Evolutionary conservation across 1,139 yeast genomes (phyloP).

Genomic region (Kodamaea derodonti): DNA sequence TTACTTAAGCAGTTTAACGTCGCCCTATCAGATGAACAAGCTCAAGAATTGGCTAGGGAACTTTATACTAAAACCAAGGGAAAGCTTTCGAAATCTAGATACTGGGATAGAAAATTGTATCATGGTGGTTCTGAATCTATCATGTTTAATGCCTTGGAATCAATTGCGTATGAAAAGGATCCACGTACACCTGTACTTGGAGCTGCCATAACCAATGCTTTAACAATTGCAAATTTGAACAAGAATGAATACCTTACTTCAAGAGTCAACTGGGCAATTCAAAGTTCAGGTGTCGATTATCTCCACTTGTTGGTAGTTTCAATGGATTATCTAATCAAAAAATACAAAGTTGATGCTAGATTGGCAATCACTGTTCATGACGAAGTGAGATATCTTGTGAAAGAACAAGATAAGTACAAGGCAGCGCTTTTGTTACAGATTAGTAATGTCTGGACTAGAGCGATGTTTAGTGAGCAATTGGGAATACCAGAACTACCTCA

Average conservation of each 20-base stretch:
- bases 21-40: constrained; percentile 60
- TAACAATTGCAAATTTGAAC: constrained; percentile 62
- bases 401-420: constrained; percentile 66
- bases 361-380: constrained; percentile 90
- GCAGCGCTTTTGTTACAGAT: constrained; percentile 84
- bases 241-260: constrained; percentile 75
- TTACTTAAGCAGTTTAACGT: constrained; percentile 82
- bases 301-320: constrained; percentile 79
- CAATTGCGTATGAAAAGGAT: constrained; percentile 76
- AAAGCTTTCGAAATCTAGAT: constrained; percentile 28
- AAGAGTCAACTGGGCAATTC: constrained; percentile 96
- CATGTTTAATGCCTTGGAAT: constrained; percentile 82
- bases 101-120: constrained; percentile 46
- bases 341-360: constrained; percentile 71
- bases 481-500: constrained; percentile 91
- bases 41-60: constrained; percentile 60
- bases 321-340: constrained; percentile 75
- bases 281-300: constrained; percentile 96
- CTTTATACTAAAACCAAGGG: constrained; percentile 88
- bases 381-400: constrained; percentile 79
- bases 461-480: constrained; percentile 89
- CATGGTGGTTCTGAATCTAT: constrained; percentile 94
- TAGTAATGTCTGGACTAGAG: constrained; percentile 92
- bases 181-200: constrained; percentile 93
- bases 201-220: constrained; percentile 87